phyloP scores from a whole-genome alignment of 495 filamentous ascomycete species.

The Hyaloscypha bicolor region DNA sequence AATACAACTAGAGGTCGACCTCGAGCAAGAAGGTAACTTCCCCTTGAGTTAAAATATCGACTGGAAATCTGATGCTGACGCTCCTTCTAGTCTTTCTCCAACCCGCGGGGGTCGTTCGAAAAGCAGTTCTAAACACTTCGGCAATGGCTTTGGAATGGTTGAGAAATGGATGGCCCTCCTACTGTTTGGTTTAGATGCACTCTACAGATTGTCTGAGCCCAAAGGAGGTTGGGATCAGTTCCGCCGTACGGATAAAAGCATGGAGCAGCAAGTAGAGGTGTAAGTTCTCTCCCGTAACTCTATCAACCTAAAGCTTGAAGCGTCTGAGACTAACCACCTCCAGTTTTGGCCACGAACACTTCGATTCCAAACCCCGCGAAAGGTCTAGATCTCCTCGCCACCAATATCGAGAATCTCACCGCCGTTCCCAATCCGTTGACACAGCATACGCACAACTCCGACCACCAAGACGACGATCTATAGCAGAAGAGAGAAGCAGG shows the following conservation, averaged over 20 bases:
- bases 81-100: background rate
- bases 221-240: conserved; percentile 17
- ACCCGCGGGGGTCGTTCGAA: background rate
- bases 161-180: conserved; percentile 12
- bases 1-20: background rate
- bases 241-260: background rate
- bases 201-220: conserved; percentile 8
- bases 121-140: background rate
- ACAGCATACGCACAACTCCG: background rate
- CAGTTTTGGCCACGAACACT: background rate
- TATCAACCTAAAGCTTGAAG: background rate
- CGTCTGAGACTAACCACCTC: background rate
- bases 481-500: background rate
- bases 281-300: background rate
- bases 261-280: background rate
- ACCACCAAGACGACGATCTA: background rate
- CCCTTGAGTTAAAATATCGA: background rate
- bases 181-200: background rate
- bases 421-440: background rate
- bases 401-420: background rate
- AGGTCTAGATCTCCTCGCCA: background rate
- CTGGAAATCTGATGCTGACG: background rate
- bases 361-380: background rate
- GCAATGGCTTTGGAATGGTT: background rate
- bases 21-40: background rate